Evolutionary conservation across 208 protist genomes (phyloP), one percentile per base, ranked within the genome.

Genomic region (Leishmania amazonensis): DNA sequence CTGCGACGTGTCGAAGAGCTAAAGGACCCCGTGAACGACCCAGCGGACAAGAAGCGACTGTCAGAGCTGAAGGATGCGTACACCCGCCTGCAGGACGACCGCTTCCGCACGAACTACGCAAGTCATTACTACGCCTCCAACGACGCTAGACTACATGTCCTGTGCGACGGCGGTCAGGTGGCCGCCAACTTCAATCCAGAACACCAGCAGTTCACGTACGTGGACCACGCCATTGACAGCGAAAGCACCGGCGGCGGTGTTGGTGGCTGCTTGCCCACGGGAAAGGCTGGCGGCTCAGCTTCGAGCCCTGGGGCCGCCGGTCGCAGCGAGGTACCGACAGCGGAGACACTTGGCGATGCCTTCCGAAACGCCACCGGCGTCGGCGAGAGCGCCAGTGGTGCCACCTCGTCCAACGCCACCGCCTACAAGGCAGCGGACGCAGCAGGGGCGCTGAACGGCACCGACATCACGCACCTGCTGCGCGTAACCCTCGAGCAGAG

Each of bases 131-230:
- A 89, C 84, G 81, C 79, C 62, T 96, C 95, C n/a, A 95, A 92
- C 62, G 95, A 97, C 70, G 92, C 92, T 42, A 78, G 70, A 53
- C 88, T 97, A 47, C 90, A 96, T 79, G 87, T 97, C 40, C 83
- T 92, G 53, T 85, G 89, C 62, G 92, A 96, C 47, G 93, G 93
- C 17, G 94, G 92, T 7, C 83, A 94, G 53, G 89, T 93, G 17
- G 86, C 86, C 6, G 95, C 93, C 21, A 95, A 95, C 85, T 94
- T 89, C 74, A 96, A 97, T 75, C 93, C 93, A 0, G 91, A 96
- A 83, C 92, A 95, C 73, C 95, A 89, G 71, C 76, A 78, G 2
- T 93, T 97, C 79, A 79, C 80, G 15, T 97, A 92, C 77, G 75
- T 94, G 3, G 88, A 97, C 71, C 93, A 96, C 79, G 80, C 91